phyloP scores from a whole-genome alignment of 2,329 filamentous ascomycete species.

The Microcyclosporella mali region DNA sequence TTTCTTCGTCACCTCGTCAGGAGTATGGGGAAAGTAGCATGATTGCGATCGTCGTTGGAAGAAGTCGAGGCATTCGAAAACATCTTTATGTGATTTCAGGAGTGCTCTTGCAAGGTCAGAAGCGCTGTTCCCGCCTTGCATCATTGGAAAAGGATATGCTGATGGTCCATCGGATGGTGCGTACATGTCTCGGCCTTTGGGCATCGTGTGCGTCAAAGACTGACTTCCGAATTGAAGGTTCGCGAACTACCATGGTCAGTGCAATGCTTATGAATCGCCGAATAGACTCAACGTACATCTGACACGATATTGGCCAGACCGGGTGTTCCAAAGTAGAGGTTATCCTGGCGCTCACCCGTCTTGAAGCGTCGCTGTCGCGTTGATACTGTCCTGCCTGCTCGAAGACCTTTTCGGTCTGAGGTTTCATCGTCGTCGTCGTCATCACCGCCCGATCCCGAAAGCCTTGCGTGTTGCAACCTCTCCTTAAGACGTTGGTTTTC shows the following conservation, averaged over 20 bases:
- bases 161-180: slow-evolving; percentile 28
- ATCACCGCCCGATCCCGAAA: slow-evolving; percentile 33
- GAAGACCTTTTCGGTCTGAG: slow-evolving; percentile 23
- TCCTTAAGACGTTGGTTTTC: slow-evolving; percentile 43
- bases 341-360: slow-evolving; percentile 38
- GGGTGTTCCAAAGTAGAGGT: slow-evolving; percentile 47
- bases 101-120: slow-evolving; percentile 27
- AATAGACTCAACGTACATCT: slow-evolving; percentile 35
- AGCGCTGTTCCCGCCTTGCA: slow-evolving; percentile 21
- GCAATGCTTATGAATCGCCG: not conserved
- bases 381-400: slow-evolving; percentile 17
- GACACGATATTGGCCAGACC: slow-evolving; percentile 42
- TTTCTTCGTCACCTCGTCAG: slow-evolving; percentile 37
- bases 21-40: slow-evolving; percentile 42
- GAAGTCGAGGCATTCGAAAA: slow-evolving; percentile 35
- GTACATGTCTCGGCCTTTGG: slow-evolving; percentile 37
- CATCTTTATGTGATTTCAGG: slow-evolving; percentile 36
- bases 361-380: slow-evolving; percentile 32
- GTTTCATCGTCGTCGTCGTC: slow-evolving; percentile 30
- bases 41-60: slow-evolving; percentile 41
- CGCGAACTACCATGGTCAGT: slow-evolving; percentile 34
- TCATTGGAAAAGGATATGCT: slow-evolving; percentile 41
- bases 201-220: slow-evolving; percentile 40
- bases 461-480: slow-evolving; percentile 31
- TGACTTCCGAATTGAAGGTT: slow-evolving; percentile 36